Percentiles rank a stretch among this genome's conserved stretches.
These are phyloP conservation scores for Ceratocystis harringtonii DNA, from an alignment of 2,329 filamentous ascomycete genomes.

Conservation along the genomic window DNA sequence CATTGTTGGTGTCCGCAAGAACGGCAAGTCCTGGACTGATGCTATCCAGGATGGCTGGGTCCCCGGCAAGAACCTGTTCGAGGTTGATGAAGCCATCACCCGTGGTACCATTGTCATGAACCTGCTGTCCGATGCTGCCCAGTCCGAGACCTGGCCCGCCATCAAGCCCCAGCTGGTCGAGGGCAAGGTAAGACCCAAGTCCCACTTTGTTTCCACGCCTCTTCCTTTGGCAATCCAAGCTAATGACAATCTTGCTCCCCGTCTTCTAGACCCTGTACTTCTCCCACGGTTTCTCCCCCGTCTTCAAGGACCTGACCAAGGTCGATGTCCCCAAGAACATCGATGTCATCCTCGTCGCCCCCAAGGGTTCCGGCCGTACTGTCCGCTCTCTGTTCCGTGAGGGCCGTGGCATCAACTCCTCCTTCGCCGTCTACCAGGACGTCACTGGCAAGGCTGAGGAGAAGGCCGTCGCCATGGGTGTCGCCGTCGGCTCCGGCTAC, in stretches of 20 bases:
- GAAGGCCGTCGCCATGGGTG: slow-evolving; percentile 91
- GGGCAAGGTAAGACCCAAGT: slow-evolving; percentile 62
- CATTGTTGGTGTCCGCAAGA: slow-evolving; percentile 96
- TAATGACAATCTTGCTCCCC: neutral
- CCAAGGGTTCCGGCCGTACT: slow-evolving; percentile 97
- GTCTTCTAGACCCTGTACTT: slow-evolving; percentile 81
- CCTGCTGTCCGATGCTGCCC: slow-evolving; percentile 91
- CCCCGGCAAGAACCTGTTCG: slow-evolving; percentile 96
- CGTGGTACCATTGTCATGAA: slow-evolving; percentile 97
- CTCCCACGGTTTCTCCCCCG: slow-evolving; percentile 98
- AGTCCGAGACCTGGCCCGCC: slow-evolving; percentile 95
- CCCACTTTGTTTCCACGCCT: neutral
- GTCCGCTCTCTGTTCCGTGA: slow-evolving; percentile 98
- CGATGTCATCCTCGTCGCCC: slow-evolving; percentile 97
- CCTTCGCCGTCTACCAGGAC: slow-evolving; percentile 95
- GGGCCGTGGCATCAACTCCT: slow-evolving; percentile 99
- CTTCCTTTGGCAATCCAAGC: neutral
- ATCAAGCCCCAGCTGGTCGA: slow-evolving; percentile 98
- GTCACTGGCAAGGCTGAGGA: slow-evolving; percentile 96
- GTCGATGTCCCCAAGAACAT: slow-evolving; percentile 91
- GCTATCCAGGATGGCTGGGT: slow-evolving; percentile 96
- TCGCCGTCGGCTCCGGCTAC: slow-evolving; percentile 94
- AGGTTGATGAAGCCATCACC: slow-evolving; percentile 89
- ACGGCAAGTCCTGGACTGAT: slow-evolving; percentile 97
- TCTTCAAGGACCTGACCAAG: slow-evolving; percentile 99